Evolutionary conservation across 2,329 filamentous ascomycete genomes (phyloP), one percentile per base, ranked within the genome.

Genomic region (Ophiocordyceps robertsii): DNA sequence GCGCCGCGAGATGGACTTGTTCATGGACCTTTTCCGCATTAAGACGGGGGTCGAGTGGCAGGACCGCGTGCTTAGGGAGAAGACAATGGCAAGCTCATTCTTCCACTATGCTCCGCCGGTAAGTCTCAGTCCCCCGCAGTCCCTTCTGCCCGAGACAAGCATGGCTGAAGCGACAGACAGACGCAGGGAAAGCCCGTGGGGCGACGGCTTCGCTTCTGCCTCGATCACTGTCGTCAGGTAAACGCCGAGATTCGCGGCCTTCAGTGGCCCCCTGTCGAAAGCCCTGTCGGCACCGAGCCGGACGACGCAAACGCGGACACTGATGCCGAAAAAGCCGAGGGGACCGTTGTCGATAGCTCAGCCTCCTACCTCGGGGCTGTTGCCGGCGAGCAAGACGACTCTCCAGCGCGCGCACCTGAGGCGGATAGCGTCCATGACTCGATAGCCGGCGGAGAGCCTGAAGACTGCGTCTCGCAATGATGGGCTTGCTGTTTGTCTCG

Each of bases 41-140:
- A 75, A 76, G 55, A 77, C 77, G 0, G 73, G 73, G 0, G 61
- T 77, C 10, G 54, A 63, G 2, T 85, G 80, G 81, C 64, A 72
- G n/a, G 61, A 77, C 37, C 65, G 76, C 13, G 55, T 74, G 1
- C 42, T 58, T 6, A 53, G 54, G 39, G 53, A 58, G 29, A 56
- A 55, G 6, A 61, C 56, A 2, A 60, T 47, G 41, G 54, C 57
- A 4, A 43, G 44, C 10, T 51, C 48, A 0, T 53, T 49, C 19
- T 73, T 72, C 45, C 60, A 62, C 38, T 74, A 74, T 43, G 37
- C 53, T n/a, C 65, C 67, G 9, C 70, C 70, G 35, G 70, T 72
- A 54, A 55, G 68, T 16, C 2, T 29, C n/a, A 38, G 19, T 19
- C 19, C 32, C 24, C 2, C 3, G 9, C 24, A 27, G 24, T 9